Percentiles rank a stretch among this genome's conserved stretches.
phyloP scores from a whole-genome alignment of 306 rosid genomes.

The Cicer cuneatum region DNA sequence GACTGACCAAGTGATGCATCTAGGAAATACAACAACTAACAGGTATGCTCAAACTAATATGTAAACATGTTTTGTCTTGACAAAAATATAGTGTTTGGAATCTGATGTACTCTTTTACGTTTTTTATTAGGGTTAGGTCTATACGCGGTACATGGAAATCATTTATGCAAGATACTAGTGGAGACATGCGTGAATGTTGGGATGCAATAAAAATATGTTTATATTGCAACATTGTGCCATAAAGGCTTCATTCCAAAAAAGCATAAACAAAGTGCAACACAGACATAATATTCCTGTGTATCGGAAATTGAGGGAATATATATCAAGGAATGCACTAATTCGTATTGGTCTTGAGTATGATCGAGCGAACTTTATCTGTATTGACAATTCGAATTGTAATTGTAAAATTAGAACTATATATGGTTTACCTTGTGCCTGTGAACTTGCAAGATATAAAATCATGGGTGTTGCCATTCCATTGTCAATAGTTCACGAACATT shows the following conservation, averaged over 20 bases:
- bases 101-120: background rate
- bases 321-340: background rate
- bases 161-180: background rate
- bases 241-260: background rate
- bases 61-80: background rate
- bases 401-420: background rate
- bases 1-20: background rate
- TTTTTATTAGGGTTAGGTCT: slow-evolving; percentile 20
- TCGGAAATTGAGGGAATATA: background rate
- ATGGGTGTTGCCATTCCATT: background rate
- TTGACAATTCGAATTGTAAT: background rate
- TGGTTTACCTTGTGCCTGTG: slow-evolving; percentile 11
- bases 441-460: background rate
- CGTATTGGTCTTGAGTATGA: background rate
- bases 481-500: background rate
- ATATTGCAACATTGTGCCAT: background rate
- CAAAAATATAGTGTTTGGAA: background rate
- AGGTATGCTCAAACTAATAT: background rate
- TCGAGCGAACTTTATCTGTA: background rate
- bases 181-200: slow-evolving; percentile 9
- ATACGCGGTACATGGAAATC: background rate
- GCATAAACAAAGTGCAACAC: background rate
- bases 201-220: background rate
- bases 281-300: background rate
- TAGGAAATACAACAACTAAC: slow-evolving; percentile 10